Base-by-base conservation (phyloP, 768 basidiomycete species). In the Suillus hirtellus region DNA sequence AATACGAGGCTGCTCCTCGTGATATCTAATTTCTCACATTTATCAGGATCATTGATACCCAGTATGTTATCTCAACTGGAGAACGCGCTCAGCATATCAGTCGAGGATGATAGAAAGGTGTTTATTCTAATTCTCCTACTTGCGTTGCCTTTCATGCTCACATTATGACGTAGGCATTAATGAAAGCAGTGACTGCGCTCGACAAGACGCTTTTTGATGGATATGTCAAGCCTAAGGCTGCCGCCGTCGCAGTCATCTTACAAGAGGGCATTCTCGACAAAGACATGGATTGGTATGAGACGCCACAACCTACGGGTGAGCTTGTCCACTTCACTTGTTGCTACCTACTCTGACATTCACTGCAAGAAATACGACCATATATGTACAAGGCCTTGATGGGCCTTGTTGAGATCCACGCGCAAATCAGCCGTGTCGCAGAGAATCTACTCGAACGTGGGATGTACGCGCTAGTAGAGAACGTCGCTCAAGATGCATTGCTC, bases 281-380 rank as follows among this genome's bases (percentile, higher is more conserved):
- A 34, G 78, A 83, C 38, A 92, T 98, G 83, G 93, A 98, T 72
- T 99, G 97, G 97, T 92, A 89, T 69, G 90, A 95, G 67, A 94
- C 93, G 0, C 88, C 91, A 4, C 95, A 96, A 71, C 97, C 97
- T 4, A 91, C 88, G 66, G 95, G 96, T 91, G 69, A 56, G 84
- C 70, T 43, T 59, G 8, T 61, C 50, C 53, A 50, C 34, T 17
- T 17, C 2, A 58, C n/a, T 42, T 60, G 10, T 55, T 56, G 15
- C 47, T 62, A 55, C 65, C 54, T 62, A 54, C 65, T 50, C 50
- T 63, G 52, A 66, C 62, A 60, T 63, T 14, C 14, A 21, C 19
- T 5, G 54, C 55, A 82, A 90, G 97, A 97, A 77, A 95, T 99
- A 64, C 88, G 96, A 54, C 87, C 93, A 14, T 99, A 96, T 76